Base-by-base conservation (phyloP, 2,329 filamentous ascomycete species). In the Pseudogymnoascus sp. region DNA sequence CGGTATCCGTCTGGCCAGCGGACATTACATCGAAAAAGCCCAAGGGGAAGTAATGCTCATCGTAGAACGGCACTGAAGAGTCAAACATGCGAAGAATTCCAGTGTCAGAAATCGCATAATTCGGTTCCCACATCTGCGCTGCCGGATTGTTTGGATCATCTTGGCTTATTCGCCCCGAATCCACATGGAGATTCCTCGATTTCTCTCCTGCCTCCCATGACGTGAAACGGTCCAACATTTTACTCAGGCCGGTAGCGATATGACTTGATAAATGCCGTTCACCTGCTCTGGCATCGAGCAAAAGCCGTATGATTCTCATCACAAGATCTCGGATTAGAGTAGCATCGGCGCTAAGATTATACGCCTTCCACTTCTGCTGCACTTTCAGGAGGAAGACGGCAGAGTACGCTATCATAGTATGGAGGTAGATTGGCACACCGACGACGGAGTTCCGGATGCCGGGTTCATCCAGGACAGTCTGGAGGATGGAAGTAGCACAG, bases 351-450 rank as follows among this genome's bases (percentile, higher is more conserved):
- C 72, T 73, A 7, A 78, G 67, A 1, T 73, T 71, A 25, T 73
- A 66, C 3, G 70, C 65, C 36, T 73, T 74, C 74, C 71, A 75
- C 56, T 70, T 73, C 37, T 71, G 72, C 2, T 70, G 68, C 1
- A 75, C 72, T 60, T 76, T 76, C 64, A 76, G 70, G 2, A 76
- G 69, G 62, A 77, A 77, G 2, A 75, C 74, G 1, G 70, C 69
- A 0, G 73, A 71, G 61, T 73, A 75, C 3, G 74, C 69, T 28
- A 76, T 74, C 74, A 76, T 76, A 34, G 73, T 75, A 63, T 76
- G 73, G 1, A 74, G 67, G 62, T 75, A 76, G 1, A 76, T 64
- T 0, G 74, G 75, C 6, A 74, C 72, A 8, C 74, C 74, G 5
- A 74, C 70, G 3, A 77, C 63, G 1, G 71, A 68, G 8, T 68